Conservation (phyloP, 331 rosid genomes). For the Pyracantha coccinea region DNA sequence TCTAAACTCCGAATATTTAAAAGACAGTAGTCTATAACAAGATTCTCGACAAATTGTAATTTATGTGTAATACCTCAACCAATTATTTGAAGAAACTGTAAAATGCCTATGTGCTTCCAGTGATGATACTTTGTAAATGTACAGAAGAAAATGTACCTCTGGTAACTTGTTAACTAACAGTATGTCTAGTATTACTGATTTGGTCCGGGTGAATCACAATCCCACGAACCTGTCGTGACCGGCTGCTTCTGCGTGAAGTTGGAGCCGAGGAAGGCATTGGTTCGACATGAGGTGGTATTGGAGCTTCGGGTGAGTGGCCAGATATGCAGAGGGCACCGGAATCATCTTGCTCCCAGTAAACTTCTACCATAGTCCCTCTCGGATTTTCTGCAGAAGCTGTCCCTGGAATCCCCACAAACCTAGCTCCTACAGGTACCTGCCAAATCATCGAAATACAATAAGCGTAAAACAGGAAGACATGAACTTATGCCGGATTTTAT, state of each 20-base stretch:
- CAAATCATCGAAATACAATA: constrained; percentile 1
- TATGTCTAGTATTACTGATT: constrained; percentile 7
- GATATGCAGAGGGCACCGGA: constrained; percentile 64
- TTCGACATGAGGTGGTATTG: constrained; percentile 36
- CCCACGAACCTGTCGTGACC: constrained; percentile 36
- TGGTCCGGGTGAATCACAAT: constrained; percentile 56
- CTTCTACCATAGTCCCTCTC: constrained; percentile 81
- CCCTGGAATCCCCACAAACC: constrained; percentile 82
- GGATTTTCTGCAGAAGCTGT: constrained; percentile 60
- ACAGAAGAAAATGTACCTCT: background rate
- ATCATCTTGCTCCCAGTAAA: constrained; percentile 88
- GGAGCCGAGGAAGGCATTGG: constrained; percentile 16
- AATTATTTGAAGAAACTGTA: background rate
- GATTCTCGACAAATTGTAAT: background rate
- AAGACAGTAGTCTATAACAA: background rate
- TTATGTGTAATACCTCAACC: background rate
- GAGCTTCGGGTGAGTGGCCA: constrained; percentile 58
- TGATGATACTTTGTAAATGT: background rate
- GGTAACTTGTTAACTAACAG: background rate
- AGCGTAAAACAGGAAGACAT: background rate
- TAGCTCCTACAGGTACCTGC: constrained; percentile 85
- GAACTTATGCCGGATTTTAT: background rate
- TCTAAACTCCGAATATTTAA: background rate
- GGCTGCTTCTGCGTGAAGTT: constrained; percentile 27
- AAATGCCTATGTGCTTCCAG: background rate